Evolutionary conservation across 1,139 yeast species (phyloP).

Genomic region (Hyphopichia khmerensis): DNA sequence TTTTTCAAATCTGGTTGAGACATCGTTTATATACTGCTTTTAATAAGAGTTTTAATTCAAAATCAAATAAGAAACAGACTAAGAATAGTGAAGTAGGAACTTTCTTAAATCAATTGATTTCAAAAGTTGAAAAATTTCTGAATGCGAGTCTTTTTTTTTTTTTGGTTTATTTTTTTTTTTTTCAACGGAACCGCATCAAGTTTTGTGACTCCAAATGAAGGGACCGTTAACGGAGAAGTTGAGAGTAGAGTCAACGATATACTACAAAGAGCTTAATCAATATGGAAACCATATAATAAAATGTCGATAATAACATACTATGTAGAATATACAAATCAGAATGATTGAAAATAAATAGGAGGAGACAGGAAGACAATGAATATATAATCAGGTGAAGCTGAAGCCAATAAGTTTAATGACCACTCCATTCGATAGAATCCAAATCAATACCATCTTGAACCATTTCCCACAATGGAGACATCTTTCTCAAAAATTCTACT

Average conservation of each 20-base stretch:
- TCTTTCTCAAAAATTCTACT: slow-evolving; percentile 86
- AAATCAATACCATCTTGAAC: slow-evolving; percentile 97
- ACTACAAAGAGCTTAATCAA: too few species aligned
- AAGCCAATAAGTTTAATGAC: slow-evolving; percentile 51
- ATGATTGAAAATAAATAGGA: neutral
- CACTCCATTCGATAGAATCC: slow-evolving; percentile 94
- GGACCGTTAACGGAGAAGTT: too few species aligned
- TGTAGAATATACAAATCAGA: too few species aligned
- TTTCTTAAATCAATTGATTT: neutral
- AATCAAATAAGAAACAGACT: too few species aligned
- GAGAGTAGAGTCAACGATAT: too few species aligned
- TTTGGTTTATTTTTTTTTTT: too few species aligned
- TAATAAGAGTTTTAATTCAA: neutral
- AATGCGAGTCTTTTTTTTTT: neutral
- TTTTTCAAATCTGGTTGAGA: slow-evolving; percentile 11
- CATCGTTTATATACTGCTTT: slow-evolving; percentile 4
- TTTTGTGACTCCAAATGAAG: too few species aligned
- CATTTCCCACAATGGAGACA: slow-evolving; percentile 99
- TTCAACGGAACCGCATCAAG: neutral
- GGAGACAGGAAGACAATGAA: neutral
- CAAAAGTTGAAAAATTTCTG: neutral
- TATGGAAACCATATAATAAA: too few species aligned
- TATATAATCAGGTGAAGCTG: neutral
- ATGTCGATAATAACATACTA: too few species aligned
- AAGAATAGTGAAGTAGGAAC: too few species aligned